Base-by-base conservation (phyloP, 305 asterid species). In the Solanum hybrid region DNA sequence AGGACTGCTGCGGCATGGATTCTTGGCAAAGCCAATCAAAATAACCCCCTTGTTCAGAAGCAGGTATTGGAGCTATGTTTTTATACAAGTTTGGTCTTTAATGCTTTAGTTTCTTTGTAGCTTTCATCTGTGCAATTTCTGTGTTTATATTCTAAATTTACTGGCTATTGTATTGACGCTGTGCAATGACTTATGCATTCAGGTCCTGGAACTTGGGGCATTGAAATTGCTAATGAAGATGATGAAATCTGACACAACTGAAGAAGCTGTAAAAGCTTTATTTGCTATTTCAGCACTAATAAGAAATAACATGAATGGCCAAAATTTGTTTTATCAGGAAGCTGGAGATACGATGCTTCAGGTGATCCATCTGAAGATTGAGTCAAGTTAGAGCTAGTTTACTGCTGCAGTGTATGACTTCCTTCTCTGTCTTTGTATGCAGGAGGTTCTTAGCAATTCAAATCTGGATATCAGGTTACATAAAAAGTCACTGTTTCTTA, bases 21-120 rank as follows among this genome's bases (percentile, higher is more conserved):
- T 87, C 94, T 96, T 90, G 99, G 99, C 86, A 95, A 94, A 95
- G 98, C 99, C 89, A 91, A 98, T 92, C 99, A 97, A 92, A 97
- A 96, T 90, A 96, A 96, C 92, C 98, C 93, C 34, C 32, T 90
- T 90, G 95, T 96, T 90, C 98, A 97, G 94, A 94, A 93, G 89
- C 98, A 96, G 98, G 99, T 96, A 91, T 65, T 87, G 87, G 36
- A 76, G 38, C 20, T 72, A 68, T 88, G 79, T 13, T 78, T 87
- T 86, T 34, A 51, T 39, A 13, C 39, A 57, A 77, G 51, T 57
- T 68, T 9, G 11, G 15, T 88, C 29, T 61, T 7, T 27, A 41
- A 73, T 82, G 77, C 13, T 20, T 9, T 3, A 27, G 17, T 45
- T 31, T 68, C 83, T 26, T 65, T 15, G n/a, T 31, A 17, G 11